Conservation (phyloP, 192 early-diverging fungal species). For the Coemansia sp. region DNA sequence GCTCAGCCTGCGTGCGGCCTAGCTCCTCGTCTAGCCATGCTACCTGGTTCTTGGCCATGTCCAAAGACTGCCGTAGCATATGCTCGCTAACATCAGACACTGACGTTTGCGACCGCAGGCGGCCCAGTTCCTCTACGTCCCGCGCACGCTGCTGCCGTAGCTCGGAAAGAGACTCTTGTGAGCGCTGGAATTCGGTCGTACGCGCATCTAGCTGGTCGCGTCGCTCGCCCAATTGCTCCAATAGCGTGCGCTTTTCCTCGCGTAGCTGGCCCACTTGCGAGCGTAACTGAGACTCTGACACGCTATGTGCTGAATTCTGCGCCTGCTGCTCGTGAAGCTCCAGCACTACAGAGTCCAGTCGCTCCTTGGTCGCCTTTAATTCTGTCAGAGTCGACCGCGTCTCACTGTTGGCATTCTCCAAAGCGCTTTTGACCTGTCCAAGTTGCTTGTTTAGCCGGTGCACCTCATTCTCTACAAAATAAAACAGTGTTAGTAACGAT, state of each 20-base stretch:
- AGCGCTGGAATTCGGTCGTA: slow-evolving; percentile 20
- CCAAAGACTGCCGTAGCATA: slow-evolving; percentile 64
- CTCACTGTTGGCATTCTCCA: slow-evolving; percentile 28
- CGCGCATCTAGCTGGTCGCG: slow-evolving; percentile 46
- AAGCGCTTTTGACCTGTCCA: slow-evolving; percentile 37
- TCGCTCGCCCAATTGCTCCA: slow-evolving; percentile 43
- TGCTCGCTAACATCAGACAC: slow-evolving; percentile 50
- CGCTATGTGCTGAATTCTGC: slow-evolving; percentile 2
- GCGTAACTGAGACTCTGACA: slow-evolving; percentile 17
- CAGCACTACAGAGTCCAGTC: slow-evolving; percentile 3
- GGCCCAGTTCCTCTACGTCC: slow-evolving; percentile 39
- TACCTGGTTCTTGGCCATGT: slow-evolving; percentile 61
- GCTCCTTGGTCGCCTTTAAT: slow-evolving; percentile 18
- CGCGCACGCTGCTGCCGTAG: slow-evolving; percentile 27
- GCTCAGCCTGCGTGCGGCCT: slow-evolving; percentile 44
- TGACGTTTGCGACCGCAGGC: slow-evolving; percentile 39
- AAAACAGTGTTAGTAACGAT: not conserved
- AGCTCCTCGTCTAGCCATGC: slow-evolving; percentile 76
- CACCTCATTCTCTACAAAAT: slow-evolving; percentile 43
- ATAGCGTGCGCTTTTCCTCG: slow-evolving; percentile 42
- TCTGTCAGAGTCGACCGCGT: slow-evolving; percentile 12
- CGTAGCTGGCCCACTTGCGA: slow-evolving; percentile 25
- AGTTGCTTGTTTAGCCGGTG: slow-evolving; percentile 47
- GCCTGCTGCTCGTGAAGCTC: slow-evolving; percentile 16
- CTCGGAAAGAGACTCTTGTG: slow-evolving; percentile 32